phyloP scores from a whole-genome alignment of 2,329 filamentous ascomycete species.

The Niveomyces coronatus region DNA sequence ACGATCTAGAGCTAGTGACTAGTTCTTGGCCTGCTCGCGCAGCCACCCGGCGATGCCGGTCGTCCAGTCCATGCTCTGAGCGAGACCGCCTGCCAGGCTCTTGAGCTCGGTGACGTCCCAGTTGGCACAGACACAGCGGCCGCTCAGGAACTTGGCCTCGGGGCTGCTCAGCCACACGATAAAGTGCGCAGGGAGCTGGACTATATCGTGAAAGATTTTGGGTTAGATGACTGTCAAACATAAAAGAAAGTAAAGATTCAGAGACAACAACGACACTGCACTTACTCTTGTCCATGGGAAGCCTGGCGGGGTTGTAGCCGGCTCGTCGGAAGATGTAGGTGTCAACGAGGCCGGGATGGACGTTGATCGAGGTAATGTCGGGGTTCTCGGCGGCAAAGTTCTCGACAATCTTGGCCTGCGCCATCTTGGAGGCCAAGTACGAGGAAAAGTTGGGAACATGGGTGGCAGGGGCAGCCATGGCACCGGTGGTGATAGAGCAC shows the following conservation, averaged over 20 bases:
- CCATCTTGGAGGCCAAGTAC: slow-evolving; percentile 34
- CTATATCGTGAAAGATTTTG: slow-evolving; percentile 11
- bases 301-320: background rate
- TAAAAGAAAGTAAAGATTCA: background rate
- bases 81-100: too few relatives aligned
- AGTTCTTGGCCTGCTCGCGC: too few relatives aligned
- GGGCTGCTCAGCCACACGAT: slow-evolving; percentile 32
- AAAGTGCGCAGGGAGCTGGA: slow-evolving; percentile 30
- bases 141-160: slow-evolving; percentile 36
- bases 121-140: slow-evolving; percentile 35
- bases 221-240: background rate
- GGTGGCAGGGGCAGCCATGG: slow-evolving; percentile 12
- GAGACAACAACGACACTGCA: background rate
- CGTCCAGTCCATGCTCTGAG: too few relatives aligned
- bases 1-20: too few relatives aligned
- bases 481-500: slow-evolving; percentile 9
- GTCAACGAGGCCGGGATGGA: slow-evolving; percentile 32
- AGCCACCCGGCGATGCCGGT: too few relatives aligned
- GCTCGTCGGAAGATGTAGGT: slow-evolving; percentile 16
- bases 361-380: slow-evolving; percentile 25
- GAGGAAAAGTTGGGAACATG: slow-evolving; percentile 18
- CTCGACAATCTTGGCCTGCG: slow-evolving; percentile 30
- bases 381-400: slow-evolving; percentile 30
- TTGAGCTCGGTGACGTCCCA: slow-evolving; percentile 43
- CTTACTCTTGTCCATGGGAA: background rate